Conservation (phyloP, 1,139 yeast genomes). For the Blastobotrys apis region DNA sequence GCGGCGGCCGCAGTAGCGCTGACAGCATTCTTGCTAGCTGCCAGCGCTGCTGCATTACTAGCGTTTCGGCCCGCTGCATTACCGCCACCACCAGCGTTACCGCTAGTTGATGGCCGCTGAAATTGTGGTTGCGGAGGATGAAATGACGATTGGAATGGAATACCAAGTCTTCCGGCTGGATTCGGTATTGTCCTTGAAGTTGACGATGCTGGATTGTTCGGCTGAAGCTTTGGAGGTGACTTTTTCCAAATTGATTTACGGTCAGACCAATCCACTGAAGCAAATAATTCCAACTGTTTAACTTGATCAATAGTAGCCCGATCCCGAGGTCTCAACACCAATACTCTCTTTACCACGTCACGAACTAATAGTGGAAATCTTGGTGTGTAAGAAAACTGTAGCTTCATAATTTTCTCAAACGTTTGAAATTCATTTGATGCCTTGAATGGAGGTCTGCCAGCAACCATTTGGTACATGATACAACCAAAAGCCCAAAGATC, state of each 20-base stretch:
- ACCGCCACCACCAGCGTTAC: background rate
- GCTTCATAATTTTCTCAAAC: slow-evolving; percentile 84
- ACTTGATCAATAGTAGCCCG: slow-evolving; percentile 63
- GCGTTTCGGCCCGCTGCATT: slow-evolving; percentile 25
- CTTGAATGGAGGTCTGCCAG: slow-evolving; percentile 94
- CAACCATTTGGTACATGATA: slow-evolving; percentile 84
- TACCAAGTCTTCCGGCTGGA: slow-evolving; percentile 8
- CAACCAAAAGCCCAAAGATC: slow-evolving; percentile 98
- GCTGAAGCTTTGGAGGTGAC: slow-evolving; percentile 72
- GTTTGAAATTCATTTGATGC: slow-evolving; percentile 93
- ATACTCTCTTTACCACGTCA: slow-evolving; percentile 63
- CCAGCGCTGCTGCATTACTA: slow-evolving; percentile 6
- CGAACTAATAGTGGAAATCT: slow-evolving; percentile 69
- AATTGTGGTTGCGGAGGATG: slow-evolving; percentile 11
- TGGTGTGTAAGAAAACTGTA: slow-evolving; percentile 77
- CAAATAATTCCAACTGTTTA: slow-evolving; percentile 71
- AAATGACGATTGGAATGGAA: slow-evolving; percentile 7
- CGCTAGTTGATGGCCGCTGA: slow-evolving; percentile 7
- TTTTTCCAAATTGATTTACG: slow-evolving; percentile 62
- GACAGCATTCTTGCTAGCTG: slow-evolving; percentile 11
- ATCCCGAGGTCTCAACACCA: slow-evolving; percentile 60
- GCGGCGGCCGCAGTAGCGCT: slow-evolving; percentile 31
- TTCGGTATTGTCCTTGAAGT: slow-evolving; percentile 8
- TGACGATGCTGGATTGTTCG: slow-evolving; percentile 49
- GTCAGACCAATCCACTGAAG: slow-evolving; percentile 60